These are phyloP conservation scores for Sporothrix brasiliensis DNA, from an alignment of 2,329 filamentous ascomycete genomes.

Conservation along the genomic window DNA sequence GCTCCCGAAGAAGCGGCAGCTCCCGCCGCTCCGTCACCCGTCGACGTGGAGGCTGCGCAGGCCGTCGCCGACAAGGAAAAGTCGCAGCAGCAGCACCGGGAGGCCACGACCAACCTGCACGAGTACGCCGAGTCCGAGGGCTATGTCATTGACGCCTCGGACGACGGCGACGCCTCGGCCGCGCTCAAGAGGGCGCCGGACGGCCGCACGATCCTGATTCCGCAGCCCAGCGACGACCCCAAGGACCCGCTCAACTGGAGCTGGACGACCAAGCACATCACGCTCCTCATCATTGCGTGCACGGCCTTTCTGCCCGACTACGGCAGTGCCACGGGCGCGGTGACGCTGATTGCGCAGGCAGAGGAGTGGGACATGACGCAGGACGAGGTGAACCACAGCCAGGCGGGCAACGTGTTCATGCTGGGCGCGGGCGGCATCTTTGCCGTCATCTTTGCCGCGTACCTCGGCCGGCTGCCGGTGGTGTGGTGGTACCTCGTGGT, in stretches of 20 bases:
- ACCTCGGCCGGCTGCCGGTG: constrained; percentile 50
- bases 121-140: constrained; percentile 45
- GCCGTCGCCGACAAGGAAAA: constrained; percentile 11
- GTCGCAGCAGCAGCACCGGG: constrained; percentile 7
- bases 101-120: constrained; percentile 37
- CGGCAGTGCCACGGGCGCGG: constrained; percentile 51
- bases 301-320: constrained; percentile 55
- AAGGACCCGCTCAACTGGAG: constrained; percentile 60
- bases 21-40: neutral
- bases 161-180: constrained; percentile 40
- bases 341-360: constrained; percentile 50
- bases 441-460: constrained; percentile 48
- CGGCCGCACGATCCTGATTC: constrained; percentile 54
- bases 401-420: constrained; percentile 57
- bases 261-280: constrained; percentile 52
- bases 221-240: constrained; percentile 55
- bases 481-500: constrained; percentile 48
- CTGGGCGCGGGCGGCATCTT: constrained; percentile 49
- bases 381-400: constrained; percentile 55
- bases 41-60: constrained; percentile 21
- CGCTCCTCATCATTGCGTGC: constrained; percentile 53
- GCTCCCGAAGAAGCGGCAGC: neutral
- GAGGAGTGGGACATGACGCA: constrained; percentile 53
- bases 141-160: constrained; percentile 45
- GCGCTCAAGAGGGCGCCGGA: constrained; percentile 46